Base-by-base conservation (phyloP, 2,329 filamentous ascomycete genomes). In the Xylariaceae sp. region DNA sequence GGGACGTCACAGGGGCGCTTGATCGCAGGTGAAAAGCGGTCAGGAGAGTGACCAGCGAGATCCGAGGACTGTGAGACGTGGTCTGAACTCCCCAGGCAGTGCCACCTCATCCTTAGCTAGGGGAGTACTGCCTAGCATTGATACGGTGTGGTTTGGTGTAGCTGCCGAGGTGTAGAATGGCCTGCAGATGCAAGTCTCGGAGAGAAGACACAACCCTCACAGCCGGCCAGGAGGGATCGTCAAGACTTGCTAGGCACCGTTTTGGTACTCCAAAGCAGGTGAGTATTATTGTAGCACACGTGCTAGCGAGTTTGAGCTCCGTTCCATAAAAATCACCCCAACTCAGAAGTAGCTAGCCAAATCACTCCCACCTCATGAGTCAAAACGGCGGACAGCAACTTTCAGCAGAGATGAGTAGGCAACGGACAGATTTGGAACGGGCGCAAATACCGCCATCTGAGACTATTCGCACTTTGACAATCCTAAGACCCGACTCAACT, bases 381-480 rank as follows among this genome's bases (percentile, higher is more conserved):
- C 21, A 24, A n/a, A 16, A 35, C 29, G 32, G 32, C 21, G 41
- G 26, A 32, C 9, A 23, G 32, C 11, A 41, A 26, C 13, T 20
- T 23, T 6, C 11, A 6, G 29, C 33, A 37, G 23, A 40, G 18
- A 55, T 43, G 48, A 9, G 6, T 15, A 21, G 26, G 1, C 33
- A 41, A 29, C 47, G 50, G 16, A 50, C 41, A 29, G 30, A 26
- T 8, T 26, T 37, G 3, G 20, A 30, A 8, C 21, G n/a, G 24
- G 40, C 35, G 27, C 30, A 53, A 16, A 29, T 33, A 33, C 15
- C 27, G 10, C 24, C 32, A 20, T 5, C 23, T 11, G 37, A 56
- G 24, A 36, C 20, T 8, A 48, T 66, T 9, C 64, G 64, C 30
- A 68, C 64, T 15, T 57, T 66, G 57, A 67, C 63, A 9, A 44